Conservation (phyloP, 257 asterid species). For the Fraxinus anomala region DNA sequence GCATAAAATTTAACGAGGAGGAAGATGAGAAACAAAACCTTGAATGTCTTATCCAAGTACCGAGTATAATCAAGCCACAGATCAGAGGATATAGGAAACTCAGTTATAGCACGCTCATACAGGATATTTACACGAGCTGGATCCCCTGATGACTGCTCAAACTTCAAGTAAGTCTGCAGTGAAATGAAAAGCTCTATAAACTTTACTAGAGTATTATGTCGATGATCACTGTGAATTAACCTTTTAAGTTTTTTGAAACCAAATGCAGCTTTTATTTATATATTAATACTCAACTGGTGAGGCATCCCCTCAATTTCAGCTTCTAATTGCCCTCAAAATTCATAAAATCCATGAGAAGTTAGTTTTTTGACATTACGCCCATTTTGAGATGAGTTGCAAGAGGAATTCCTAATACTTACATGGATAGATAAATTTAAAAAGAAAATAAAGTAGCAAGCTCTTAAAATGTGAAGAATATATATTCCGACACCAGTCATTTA, state of each 20-base stretch:
- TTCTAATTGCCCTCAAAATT: background rate
- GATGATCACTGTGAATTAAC: slow-evolving; percentile 9
- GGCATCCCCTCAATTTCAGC: background rate
- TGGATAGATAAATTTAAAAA: background rate
- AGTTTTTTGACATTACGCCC: background rate
- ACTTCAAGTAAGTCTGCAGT: slow-evolving; percentile 76
- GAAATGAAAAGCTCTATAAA: slow-evolving; percentile 20
- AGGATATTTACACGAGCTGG: slow-evolving; percentile 92
- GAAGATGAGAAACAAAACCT: slow-evolving; percentile 50
- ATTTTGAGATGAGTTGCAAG: background rate
- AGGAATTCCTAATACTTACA: background rate
- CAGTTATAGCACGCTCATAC: slow-evolving; percentile 85
- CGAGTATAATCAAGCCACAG: slow-evolving; percentile 81
- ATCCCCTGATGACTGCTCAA: slow-evolving; percentile 92
- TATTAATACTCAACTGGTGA: background rate
- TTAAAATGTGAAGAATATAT: background rate
- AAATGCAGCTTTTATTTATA: background rate
- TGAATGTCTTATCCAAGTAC: slow-evolving; percentile 84
- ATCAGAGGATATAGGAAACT: slow-evolving; percentile 74
- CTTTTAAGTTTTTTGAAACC: background rate
- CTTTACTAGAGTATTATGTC: background rate
- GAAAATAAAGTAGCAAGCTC: background rate
- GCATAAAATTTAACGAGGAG: slow-evolving; percentile 4
- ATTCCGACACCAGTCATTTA: too few relatives aligned
- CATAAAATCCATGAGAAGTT: background rate